Percentiles rank a stretch among this genome's conserved stretches.
Conservation (phyloP, 1,284 basidiomycete genomes). For the Athelia sp. region DNA sequence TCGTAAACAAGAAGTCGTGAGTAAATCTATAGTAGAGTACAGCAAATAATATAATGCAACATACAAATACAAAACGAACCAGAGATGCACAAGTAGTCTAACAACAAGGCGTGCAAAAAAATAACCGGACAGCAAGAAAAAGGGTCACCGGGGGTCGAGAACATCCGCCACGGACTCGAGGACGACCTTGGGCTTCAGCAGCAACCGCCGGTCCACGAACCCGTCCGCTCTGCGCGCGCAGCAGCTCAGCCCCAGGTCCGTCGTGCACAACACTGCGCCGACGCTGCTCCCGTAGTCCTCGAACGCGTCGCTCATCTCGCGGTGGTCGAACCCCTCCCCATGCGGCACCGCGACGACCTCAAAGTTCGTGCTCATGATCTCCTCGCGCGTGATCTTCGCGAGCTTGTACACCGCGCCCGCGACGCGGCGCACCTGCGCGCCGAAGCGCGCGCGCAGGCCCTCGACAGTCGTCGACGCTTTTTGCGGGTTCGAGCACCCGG, state of each 20-base stretch:
- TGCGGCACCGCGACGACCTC: constrained; percentile 58
- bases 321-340: constrained; percentile 41
- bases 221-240: constrained; percentile 46
- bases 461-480: constrained; percentile 30
- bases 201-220: constrained; percentile 49
- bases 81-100: no score
- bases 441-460: constrained; percentile 44
- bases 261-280: constrained; percentile 56
- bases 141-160: constrained; percentile 34
- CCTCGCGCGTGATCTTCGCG: constrained; percentile 57
- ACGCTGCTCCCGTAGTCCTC: constrained; percentile 49
- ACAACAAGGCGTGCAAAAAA: no score
- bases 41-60: no score
- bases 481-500: constrained; percentile 45
- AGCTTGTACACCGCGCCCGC: constrained; percentile 55
- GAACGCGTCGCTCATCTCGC: constrained; percentile 63
- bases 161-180: constrained; percentile 65
- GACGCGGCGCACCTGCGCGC: constrained; percentile 60
- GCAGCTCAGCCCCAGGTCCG: constrained; percentile 64
- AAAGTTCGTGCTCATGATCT: constrained; percentile 69
- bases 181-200: constrained; percentile 67
- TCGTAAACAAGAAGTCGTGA: no score
- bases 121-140: background rate
- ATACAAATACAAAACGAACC: no score
- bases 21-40: no score